Evolutionary conservation across 2,329 filamentous ascomycete genomes (phyloP).

Genomic region (Penicillium paneum): DNA sequence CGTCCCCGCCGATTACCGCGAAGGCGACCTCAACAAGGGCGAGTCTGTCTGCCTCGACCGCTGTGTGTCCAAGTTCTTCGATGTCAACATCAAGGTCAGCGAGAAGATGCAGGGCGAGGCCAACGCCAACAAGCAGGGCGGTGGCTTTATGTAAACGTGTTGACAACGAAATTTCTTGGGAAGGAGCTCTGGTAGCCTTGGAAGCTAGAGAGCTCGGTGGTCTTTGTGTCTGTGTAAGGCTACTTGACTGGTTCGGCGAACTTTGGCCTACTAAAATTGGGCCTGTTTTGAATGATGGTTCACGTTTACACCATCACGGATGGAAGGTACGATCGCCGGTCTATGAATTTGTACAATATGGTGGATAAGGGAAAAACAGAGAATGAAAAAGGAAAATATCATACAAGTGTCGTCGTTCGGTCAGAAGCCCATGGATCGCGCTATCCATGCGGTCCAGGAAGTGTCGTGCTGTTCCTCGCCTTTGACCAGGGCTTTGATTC

Average conservation of each 20-base stretch:
- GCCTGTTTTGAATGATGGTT: conserved; percentile 15
- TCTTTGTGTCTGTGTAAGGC: conserved; percentile 5
- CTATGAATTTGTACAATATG: conserved; percentile 27
- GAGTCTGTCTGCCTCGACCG: conserved; percentile 97
- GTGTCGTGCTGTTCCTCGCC: conserved; percentile 62
- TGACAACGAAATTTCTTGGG: not conserved
- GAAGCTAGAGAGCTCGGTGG: not conserved
- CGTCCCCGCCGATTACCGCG: conserved; percentile 86
- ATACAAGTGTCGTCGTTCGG: conserved; percentile 18
- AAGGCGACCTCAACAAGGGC: conserved; percentile 97
- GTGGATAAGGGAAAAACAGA: conserved; percentile 19
- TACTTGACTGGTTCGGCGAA: conserved; percentile 12
- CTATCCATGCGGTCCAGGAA: conserved; percentile 59
- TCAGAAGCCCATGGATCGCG: conserved; percentile 27
- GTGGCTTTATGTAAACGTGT: conserved; percentile 41
- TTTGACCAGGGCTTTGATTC: conserved; percentile 60
- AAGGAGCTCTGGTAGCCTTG: conserved; percentile 2
- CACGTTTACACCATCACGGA: conserved; percentile 22
- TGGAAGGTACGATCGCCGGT: conserved; percentile 17
- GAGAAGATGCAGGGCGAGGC: conserved; percentile 91
- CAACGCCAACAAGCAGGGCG: conserved; percentile 60
- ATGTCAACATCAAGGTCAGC: conserved; percentile 95
- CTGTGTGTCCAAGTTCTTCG: conserved; percentile 97
- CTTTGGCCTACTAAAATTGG: conserved; percentile 1
- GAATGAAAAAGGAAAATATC: conserved; percentile 18